Percentiles rank a stretch among this genome's conserved stretches.
These are phyloP conservation scores for Dryas alaskensis DNA, from an alignment of 306 rosid genomes.

Conservation along the genomic window DNA sequence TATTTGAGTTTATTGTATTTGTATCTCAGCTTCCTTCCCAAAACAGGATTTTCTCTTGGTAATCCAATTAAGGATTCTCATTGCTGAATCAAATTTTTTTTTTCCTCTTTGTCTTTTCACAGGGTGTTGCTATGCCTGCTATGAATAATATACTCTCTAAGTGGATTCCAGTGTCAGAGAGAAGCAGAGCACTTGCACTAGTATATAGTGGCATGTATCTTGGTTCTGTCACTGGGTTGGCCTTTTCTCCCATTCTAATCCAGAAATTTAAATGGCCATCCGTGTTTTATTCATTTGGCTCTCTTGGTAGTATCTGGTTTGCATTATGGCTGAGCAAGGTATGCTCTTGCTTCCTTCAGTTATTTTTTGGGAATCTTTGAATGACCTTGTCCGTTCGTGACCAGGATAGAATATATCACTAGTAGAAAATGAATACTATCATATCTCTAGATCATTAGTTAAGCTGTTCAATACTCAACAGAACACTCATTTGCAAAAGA, in stretches of 20 bases:
- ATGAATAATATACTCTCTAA: constrained; percentile 91
- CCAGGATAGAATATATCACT: neutral
- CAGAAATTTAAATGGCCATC: constrained; percentile 92
- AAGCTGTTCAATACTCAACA: neutral
- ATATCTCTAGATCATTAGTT: neutral
- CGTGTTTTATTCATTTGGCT: constrained; percentile 91
- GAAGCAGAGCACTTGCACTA: constrained; percentile 93
- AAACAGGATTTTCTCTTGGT: neutral
- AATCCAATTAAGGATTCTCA: neutral
- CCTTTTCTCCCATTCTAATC: constrained; percentile 69
- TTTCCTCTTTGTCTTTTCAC: constrained; percentile 22
- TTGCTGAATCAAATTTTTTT: neutral
- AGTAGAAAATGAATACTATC: neutral
- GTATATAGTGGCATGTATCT: constrained; percentile 99
- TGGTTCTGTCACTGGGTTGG: constrained; percentile 94
- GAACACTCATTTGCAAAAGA: neutral
- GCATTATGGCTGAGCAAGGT: constrained; percentile 79
- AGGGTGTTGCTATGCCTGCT: constrained; percentile 99
- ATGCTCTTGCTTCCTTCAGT: constrained; percentile 31
- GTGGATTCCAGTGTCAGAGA: constrained; percentile 98
- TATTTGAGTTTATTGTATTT: neutral
- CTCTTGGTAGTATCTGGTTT: constrained; percentile 97
- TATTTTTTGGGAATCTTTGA: constrained; percentile 16
- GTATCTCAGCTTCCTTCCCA: neutral
- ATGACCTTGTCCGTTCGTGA: neutral